These are phyloP conservation scores for Leucogyrophana mollusca DNA, from an alignment of 768 basidiomycete species.

Conservation along the genomic window DNA sequence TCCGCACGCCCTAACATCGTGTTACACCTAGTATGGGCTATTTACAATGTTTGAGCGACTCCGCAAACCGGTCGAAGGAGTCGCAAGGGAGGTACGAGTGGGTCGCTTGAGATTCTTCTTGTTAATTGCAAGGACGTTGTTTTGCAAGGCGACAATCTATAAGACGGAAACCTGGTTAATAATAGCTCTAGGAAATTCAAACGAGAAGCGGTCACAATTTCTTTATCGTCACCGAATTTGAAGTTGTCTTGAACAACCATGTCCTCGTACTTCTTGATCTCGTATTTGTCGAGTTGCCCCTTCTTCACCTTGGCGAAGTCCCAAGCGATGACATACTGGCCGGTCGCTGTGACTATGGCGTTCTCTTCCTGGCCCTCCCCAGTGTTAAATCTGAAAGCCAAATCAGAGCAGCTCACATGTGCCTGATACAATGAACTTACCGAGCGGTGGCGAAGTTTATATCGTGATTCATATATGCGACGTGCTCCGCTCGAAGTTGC, in stretches of 20 bases:
- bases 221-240: constrained; percentile 95
- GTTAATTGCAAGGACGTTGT: constrained; percentile 91
- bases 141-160: constrained; percentile 95
- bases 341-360: constrained; percentile 93
- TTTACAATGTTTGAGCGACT: constrained; percentile 71
- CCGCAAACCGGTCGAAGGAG: constrained; percentile 38
- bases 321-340: constrained; percentile 93
- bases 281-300: constrained; percentile 87
- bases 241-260: constrained; percentile 96
- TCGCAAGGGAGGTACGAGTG: constrained; percentile 67
- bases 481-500: constrained; percentile 87
- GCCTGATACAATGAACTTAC: constrained; percentile 37
- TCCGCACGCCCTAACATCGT: constrained; percentile 3
- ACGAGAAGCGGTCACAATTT: constrained; percentile 66
- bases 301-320: constrained; percentile 96
- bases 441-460: constrained; percentile 93
- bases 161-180: constrained; percentile 10
- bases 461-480: constrained; percentile 88
- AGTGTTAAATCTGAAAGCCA: constrained; percentile 79
- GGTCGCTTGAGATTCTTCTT: constrained; percentile 90
- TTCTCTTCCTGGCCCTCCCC: constrained; percentile 88
- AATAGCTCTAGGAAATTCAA: neutral
- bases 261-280: constrained; percentile 96
- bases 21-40: constrained; percentile 47
- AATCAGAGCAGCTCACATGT: constrained; percentile 8